Evolutionary conservation across 139 green algal genomes (phyloP), one percentile per base, ranked within the genome.

Genomic region (Volvox africanus): DNA sequence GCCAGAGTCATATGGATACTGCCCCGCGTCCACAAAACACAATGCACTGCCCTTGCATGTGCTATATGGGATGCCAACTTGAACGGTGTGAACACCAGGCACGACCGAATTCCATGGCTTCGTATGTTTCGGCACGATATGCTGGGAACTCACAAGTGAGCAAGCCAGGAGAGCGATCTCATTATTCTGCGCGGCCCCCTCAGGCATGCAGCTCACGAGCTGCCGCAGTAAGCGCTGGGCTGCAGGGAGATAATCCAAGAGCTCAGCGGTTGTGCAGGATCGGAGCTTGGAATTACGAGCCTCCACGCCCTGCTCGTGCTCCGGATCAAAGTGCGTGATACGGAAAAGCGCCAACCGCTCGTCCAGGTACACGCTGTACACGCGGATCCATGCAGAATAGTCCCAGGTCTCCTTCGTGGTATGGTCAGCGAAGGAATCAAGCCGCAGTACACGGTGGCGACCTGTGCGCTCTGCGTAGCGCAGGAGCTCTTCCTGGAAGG

Each of bases 331-430:
- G 24, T 85, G 87, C 79, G 95, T 94, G 61, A 61, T 50, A 55
- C 93, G 93, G 87, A 96, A 98, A 24, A 95, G 92, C 6, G 95
- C 93, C 85, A 99, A 92, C 78, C 96, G 93, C 93, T 99, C 97
- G 35, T 99, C 97, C 86, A 99, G 90, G 95, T 98, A 99, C 62
- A 97, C 94, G 68, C 95, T 96, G 93, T 99, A 99, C 2, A 95
- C 96, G 16, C 98, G 96, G 84, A 99, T 95, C 95, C 95, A 99
- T 44, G 97, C 97, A 11, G 93, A 97, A 79, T 96, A 97, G 89
- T 99, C 98, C 96, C 96, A 98, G 0, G 93, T 94, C 26, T 97
- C 94, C 84, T 94, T 94, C 5, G 90, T 95, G 26, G 88, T 94
- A 80, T 95, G 94, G 84, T 96, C 94, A 3, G 93, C 93, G 68